Conservation (phyloP, 2,329 filamentous ascomycete genomes). For the Fusarium begoniae region DNA sequence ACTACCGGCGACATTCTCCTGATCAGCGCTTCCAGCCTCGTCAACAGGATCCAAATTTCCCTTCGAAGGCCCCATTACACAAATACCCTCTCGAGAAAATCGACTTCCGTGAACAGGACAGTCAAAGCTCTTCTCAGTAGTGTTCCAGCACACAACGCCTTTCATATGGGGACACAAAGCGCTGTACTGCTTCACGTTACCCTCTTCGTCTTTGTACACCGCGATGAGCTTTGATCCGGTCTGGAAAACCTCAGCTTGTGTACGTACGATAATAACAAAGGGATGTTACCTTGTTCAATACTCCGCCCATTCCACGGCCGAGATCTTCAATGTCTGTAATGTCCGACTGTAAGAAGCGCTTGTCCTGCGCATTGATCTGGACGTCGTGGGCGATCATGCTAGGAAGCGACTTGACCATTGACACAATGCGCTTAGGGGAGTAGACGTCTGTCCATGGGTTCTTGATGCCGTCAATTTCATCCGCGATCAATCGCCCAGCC, state of each 20-base stretch:
- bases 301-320: constrained; percentile 58
- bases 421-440: constrained; percentile 57
- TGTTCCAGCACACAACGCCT: constrained; percentile 66
- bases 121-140: constrained; percentile 62
- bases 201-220: constrained; percentile 65
- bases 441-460: constrained; percentile 63
- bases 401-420: constrained; percentile 55
- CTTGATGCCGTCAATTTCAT: constrained; percentile 59
- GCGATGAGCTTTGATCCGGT: constrained; percentile 56
- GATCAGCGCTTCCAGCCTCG: background rate
- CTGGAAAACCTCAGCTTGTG: background rate
- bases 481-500: constrained; percentile 61
- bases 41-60: constrained; percentile 8
- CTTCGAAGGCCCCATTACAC: constrained; percentile 28
- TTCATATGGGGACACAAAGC: constrained; percentile 66
- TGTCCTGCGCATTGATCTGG: constrained; percentile 66
- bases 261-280: too few species aligned
- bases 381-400: constrained; percentile 60
- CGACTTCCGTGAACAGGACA: constrained; percentile 59
- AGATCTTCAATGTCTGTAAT: constrained; percentile 66
- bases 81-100: constrained; percentile 39
- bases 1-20: constrained; percentile 10
- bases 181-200: constrained; percentile 59
- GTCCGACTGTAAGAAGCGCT: constrained; percentile 61
- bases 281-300: constrained; percentile 55